Evolutionary conservation across 2,329 filamentous ascomycete genomes (phyloP), one percentile per base, ranked within the genome.

Genomic region (Alternaria arborescens): DNA sequence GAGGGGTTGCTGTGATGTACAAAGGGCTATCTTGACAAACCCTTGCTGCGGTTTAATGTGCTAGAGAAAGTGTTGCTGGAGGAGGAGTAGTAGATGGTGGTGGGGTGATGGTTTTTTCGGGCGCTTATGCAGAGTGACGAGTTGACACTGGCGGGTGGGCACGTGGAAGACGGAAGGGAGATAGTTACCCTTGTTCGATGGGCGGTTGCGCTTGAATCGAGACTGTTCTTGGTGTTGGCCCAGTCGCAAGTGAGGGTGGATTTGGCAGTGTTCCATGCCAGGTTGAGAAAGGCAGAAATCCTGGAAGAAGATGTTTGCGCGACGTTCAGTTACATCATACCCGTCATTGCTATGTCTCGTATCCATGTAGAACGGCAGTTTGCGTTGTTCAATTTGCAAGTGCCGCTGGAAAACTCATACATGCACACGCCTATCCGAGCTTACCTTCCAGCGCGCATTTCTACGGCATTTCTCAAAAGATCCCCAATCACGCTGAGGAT

Each of bases 91-190:
- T 38, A 40, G 26, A 8, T n/a, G 18, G n/a, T 40, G 36, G 18
- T 41, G 48, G 48, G 42, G 20, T 26, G 26, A 41, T 28, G 44
- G 38, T n/a, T 18, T 20, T 48, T 32, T 18, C 50, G 22, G 58
- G 58, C 58, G 58, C 58, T 60, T 60, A 60, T 57, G 58, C 58
- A n/a, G n/a, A 44, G 58, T 52, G 58, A 57, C 24, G 26, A 18
- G 44, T 46, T 34, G 28, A 51, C 32, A n/a, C 53, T 28, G 38
- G 44, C 28, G 46, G 41, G 43, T 20, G 40, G 18, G 47, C 47
- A 58, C 40, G 48, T 58, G 47, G 30, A 40, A 20, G 55, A 18
- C 28, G 47, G 30, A 18, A 22, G 22, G 36, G 50, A 26, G 22
- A 50, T 36, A 22, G 7, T 11, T 24, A 24, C 34, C 46, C 46